Evolutionary conservation across 2,329 filamentous ascomycete genomes (phyloP).

Genomic region (Parasarocladium wereldwijsianum): DNA sequence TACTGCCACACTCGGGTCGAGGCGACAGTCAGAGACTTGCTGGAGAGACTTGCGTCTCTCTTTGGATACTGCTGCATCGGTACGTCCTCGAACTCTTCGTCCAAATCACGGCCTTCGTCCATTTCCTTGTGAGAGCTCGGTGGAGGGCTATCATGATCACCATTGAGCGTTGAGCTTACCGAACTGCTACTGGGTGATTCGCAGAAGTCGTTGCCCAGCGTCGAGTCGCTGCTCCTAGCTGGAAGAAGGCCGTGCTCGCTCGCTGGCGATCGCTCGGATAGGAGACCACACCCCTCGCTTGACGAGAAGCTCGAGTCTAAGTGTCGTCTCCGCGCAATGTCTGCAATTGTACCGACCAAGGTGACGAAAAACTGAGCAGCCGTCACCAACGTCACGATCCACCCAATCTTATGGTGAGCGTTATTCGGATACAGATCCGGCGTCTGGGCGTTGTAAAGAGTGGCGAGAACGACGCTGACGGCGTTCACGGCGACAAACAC

Average conservation of each 20-base stretch:
- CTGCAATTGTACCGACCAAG: slow-evolving; percentile 44
- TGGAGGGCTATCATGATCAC: slow-evolving; percentile 28
- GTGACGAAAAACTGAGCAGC: slow-evolving; percentile 56
- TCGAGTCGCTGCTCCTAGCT: slow-evolving; percentile 24
- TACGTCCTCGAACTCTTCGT: slow-evolving; percentile 2
- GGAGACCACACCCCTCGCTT: too few relatives aligned
- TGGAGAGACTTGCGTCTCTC: slow-evolving; percentile 29
- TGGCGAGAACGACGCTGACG: slow-evolving; percentile 47
- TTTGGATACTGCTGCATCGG: slow-evolving; percentile 22
- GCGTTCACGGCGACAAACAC: slow-evolving; percentile 49
- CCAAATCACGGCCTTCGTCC: slow-evolving; percentile 28
- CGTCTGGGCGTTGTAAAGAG: slow-evolving; percentile 65
- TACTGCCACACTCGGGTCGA: slow-evolving; percentile 41
- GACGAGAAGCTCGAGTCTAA: too few relatives aligned
- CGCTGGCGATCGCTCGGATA: too few relatives aligned
- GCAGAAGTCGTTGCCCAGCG: slow-evolving; percentile 53
- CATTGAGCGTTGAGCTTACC: slow-evolving; percentile 42
- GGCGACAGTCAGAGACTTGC: slow-evolving; percentile 38
- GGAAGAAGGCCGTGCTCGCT: slow-evolving; percentile 49
- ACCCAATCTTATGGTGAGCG: slow-evolving; percentile 77
- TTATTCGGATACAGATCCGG: slow-evolving; percentile 80
- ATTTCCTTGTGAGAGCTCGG: slow-evolving; percentile 30
- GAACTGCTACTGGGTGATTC: slow-evolving; percentile 61
- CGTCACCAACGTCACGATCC: slow-evolving; percentile 63
- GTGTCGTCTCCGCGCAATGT: not conserved